Evolutionary conservation across 176 grass and related monocot species (phyloP).

Genomic region (Alloteropsis semialata): DNA sequence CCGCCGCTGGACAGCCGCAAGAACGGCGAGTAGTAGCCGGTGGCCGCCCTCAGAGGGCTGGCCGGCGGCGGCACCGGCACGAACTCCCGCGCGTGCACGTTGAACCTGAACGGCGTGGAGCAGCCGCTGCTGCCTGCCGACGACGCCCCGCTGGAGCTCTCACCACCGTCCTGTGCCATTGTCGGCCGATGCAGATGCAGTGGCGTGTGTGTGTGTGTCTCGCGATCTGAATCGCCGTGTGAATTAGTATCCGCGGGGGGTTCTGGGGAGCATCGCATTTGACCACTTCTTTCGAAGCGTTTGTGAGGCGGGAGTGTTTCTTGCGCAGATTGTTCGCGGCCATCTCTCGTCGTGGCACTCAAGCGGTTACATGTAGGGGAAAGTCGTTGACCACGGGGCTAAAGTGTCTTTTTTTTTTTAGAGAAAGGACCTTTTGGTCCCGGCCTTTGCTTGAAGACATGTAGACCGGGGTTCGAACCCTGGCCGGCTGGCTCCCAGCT

Average conservation of each 20-base stretch:
- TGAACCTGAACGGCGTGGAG: slow-evolving; percentile 39
- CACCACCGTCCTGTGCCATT: slow-evolving; percentile 25
- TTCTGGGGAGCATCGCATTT: slow-evolving; percentile 1
- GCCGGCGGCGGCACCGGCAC: slow-evolving; percentile 28
- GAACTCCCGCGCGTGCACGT: slow-evolving; percentile 59
- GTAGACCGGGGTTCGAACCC: too few relatives aligned
- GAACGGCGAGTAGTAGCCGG: slow-evolving; percentile 42
- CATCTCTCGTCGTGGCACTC: not conserved
- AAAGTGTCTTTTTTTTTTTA: too few relatives aligned
- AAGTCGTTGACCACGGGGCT: not conserved
- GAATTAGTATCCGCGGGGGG: not conserved
- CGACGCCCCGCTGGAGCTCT: not conserved
- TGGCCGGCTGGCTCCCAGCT: too few relatives aligned
- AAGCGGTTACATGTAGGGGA: not conserved
- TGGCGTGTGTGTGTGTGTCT: not conserved
- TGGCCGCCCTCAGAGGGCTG: not conserved
- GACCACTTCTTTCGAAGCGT: slow-evolving; percentile 20
- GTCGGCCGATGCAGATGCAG: not conserved
- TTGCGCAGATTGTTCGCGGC: slow-evolving; percentile 26
- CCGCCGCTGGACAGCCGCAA: not conserved
- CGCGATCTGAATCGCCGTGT: not conserved
- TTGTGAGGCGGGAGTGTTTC: slow-evolving; percentile 42
- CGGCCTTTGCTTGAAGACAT: too few relatives aligned
- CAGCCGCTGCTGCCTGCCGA: not conserved
- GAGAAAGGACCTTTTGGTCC: too few relatives aligned